Evolutionary conservation across 192 early-diverging fungal genomes (phyloP).

Genomic region (Gorgonomyces haynaldii): DNA sequence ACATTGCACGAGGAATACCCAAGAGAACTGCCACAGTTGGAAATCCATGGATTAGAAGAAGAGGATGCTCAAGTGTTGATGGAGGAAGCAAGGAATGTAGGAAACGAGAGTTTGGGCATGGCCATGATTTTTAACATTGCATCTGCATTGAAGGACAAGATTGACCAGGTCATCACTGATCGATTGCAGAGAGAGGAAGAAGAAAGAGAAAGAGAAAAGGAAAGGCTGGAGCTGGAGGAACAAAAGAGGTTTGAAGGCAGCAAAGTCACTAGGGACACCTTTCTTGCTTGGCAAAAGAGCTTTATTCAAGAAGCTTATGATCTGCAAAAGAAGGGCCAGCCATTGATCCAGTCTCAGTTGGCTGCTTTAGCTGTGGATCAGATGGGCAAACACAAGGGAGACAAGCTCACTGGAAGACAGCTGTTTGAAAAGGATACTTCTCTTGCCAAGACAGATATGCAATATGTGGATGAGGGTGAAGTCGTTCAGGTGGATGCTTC

Average conservation of each 20-base stretch:
- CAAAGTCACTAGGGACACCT: slow-evolving; percentile 12
- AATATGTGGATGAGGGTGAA: slow-evolving; percentile 11
- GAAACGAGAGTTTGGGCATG: neutral
- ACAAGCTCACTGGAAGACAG: slow-evolving; percentile 12
- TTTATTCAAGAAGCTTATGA: slow-evolving; percentile 8
- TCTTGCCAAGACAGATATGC: slow-evolving; percentile 9
- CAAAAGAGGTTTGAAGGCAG: slow-evolving; percentile 8
- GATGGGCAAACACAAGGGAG: neutral
- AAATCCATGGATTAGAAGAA: no score
- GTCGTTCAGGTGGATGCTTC: slow-evolving; percentile 10
- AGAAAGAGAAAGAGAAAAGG: slow-evolving; percentile 3
- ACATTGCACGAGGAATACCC: neutral
- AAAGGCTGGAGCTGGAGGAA: slow-evolving; percentile 5
- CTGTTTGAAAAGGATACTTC: slow-evolving; percentile 13
- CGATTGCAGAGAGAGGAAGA: slow-evolving; percentile 8
- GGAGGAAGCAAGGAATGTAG: no score
- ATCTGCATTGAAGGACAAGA: neutral
- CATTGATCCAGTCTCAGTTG: neutral
- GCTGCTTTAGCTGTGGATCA: slow-evolving; percentile 7
- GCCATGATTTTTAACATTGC: neutral
- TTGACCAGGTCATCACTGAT: neutral
- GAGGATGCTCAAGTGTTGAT: no score
- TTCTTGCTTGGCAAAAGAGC: slow-evolving; percentile 8
- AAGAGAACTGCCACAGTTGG: neutral
- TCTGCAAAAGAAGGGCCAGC: slow-evolving; percentile 5